Evolutionary conservation across 805 yeast species (phyloP).

Genomic region (Hanseniaspora lachancei): DNA sequence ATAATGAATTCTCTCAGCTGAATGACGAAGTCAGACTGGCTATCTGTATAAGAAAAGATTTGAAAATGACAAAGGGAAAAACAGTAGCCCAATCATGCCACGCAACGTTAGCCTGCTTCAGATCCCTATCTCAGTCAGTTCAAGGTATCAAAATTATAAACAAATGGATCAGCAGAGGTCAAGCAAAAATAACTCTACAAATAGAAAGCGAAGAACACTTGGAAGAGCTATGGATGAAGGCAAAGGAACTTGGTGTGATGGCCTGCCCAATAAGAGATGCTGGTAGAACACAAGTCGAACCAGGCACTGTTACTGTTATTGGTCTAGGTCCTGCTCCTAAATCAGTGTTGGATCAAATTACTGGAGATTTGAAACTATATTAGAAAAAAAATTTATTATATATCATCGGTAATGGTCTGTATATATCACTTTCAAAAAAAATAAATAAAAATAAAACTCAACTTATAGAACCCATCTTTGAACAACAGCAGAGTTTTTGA

Average conservation of each 20-base stretch:
- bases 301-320: conserved; percentile 91
- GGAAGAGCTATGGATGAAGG: conserved; percentile 66
- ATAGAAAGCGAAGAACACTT: conserved; percentile 53
- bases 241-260: conserved; percentile 65
- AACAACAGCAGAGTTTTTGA: conserved; percentile 73
- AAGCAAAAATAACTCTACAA: conserved; percentile 84
- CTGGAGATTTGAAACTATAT: conserved; percentile 65
- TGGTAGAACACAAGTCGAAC: conserved; percentile 91
- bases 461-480: conserved; percentile 54
- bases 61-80: conserved; percentile 88
- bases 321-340: conserved; percentile 97
- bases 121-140: conserved; percentile 45
- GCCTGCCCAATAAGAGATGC: conserved; percentile 84
- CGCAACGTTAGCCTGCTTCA: conserved; percentile 87
- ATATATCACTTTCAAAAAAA: not conserved
- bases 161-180: conserved; percentile 77
- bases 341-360: conserved; percentile 60
- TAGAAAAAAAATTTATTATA: conserved; percentile 21
- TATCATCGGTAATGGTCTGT: not conserved
- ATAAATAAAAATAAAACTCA: not conserved
- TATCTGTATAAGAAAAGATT: conserved; percentile 71
- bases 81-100: conserved; percentile 96
- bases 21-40: conserved; percentile 76
- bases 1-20: conserved; percentile 45
- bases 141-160: conserved; percentile 46